These are phyloP conservation scores for Dictyostelium discoideum DNA, from an alignment of 78 protist genomes.

Conservation along the genomic window DNA sequence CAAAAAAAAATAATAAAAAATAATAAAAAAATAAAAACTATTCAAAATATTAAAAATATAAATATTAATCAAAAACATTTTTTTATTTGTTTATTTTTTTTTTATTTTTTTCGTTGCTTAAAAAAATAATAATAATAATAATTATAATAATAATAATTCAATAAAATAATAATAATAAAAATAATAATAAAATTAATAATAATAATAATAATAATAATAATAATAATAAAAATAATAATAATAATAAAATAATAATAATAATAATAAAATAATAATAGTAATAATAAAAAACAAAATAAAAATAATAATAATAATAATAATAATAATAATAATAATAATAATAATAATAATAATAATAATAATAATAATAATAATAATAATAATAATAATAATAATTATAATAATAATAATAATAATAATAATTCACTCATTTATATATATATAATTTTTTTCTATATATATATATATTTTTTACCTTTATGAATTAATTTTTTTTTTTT, in stretches of 20 bases:
- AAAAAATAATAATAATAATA: too few relatives aligned
- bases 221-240: too few relatives aligned
- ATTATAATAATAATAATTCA: background rate
- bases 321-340: too few relatives aligned
- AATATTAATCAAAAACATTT: background rate
- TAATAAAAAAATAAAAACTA: too few relatives aligned
- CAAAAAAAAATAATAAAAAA: background rate
- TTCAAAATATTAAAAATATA: background rate
- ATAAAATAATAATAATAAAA: too few relatives aligned
- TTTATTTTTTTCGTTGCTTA: background rate
- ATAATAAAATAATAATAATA: background rate
- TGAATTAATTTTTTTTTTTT: background rate
- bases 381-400: too few relatives aligned
- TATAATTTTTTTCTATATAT: background rate
- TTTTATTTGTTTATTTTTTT: background rate
- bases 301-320: too few relatives aligned
- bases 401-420: background rate
- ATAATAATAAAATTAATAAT: too few relatives aligned
- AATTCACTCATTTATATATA: background rate
- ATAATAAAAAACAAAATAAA: too few relatives aligned
- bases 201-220: too few relatives aligned
- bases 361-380: too few relatives aligned
- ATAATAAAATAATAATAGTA: background rate
- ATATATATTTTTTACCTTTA: background rate
- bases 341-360: too few relatives aligned